Base-by-base conservation (phyloP, 306 rosid species). In the Dicorynia guianensis region DNA sequence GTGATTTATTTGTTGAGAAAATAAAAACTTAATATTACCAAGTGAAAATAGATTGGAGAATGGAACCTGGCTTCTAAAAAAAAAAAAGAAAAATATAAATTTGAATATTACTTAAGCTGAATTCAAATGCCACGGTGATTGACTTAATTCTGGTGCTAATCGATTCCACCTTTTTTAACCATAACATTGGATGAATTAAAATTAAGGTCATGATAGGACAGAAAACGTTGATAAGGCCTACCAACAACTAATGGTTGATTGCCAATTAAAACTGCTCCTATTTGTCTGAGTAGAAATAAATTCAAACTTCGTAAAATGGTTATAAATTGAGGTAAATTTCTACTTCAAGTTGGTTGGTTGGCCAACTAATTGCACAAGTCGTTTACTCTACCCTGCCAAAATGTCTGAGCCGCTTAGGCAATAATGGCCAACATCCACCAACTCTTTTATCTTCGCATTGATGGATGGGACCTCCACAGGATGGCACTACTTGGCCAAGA, bases 361-460 rank as follows among this genome's bases (percentile, higher is more conserved):
- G 87, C 79, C 81, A 71, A 58, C 87, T 6, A 69, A 52, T 39
- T n/a, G n/a, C n/a, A n/a, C n/a, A n/a, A n/a, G n/a, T n/a, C n/a
- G n/a, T n/a, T n/a, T n/a, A n/a, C n/a, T 44, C 19, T 11, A 0
- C 14, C 20, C 25, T 18, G 63, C 19, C 7, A 15, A 57, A 39
- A 46, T 36, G 64, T 48, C 43, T 2, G 4, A n/a, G 17, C 25
- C 8, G 19, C n/a, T 57, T 10, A 2, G 8, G 46, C 48, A 69
- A 61, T 69, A 47, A 83, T 46, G 52, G 54, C 71, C 75, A 70
- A 18, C 75, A 15, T 4, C 77, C 80, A 69, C 67, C 80, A 15
- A 61, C 70, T 60, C 48, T 38, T 54, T 48, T 33, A 8, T 73
- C 40, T 6, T 10, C 36, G 15, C 36, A 25, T 44, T 36, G 39